phyloP scores from a whole-genome alignment of 148 eudicot genomes.

The Camellia sinensis region DNA sequence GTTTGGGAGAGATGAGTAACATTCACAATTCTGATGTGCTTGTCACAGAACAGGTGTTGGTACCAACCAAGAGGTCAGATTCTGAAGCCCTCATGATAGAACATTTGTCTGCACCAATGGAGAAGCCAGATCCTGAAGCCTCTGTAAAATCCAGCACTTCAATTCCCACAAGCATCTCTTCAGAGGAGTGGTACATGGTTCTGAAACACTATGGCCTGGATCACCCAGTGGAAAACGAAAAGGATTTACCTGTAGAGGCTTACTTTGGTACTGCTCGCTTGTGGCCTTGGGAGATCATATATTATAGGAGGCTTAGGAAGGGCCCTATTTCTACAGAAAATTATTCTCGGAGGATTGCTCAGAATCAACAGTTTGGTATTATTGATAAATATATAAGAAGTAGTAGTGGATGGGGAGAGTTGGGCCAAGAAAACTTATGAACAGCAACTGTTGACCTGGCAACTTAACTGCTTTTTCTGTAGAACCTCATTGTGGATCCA shows the following conservation, averaged over 20 bases:
- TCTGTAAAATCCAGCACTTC: slow-evolving; percentile 17
- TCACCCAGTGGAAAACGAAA: slow-evolving; percentile 27
- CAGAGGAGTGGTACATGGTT: slow-evolving; percentile 41
- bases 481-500: not conserved
- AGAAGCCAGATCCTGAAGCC: slow-evolving; percentile 17
- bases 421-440: slow-evolving; percentile 26
- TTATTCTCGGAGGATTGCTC: slow-evolving; percentile 47
- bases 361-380: slow-evolving; percentile 49
- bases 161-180: slow-evolving; percentile 25
- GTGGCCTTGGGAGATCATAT: slow-evolving; percentile 62
- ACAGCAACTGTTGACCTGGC: not conserved
- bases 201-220: slow-evolving; percentile 45
- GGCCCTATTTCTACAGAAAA: slow-evolving; percentile 50
- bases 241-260: slow-evolving; percentile 29
- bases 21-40: slow-evolving; percentile 13
- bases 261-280: slow-evolving; percentile 57
- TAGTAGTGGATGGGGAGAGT: slow-evolving; percentile 63
- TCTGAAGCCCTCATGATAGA: slow-evolving; percentile 1
- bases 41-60: not conserved
- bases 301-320: slow-evolving; percentile 55
- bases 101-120: not conserved
- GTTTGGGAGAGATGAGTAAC: slow-evolving; percentile 12
- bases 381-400: slow-evolving; percentile 56
- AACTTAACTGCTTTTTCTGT: not conserved
- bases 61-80: slow-evolving; percentile 15